Conservation (phyloP, 768 basidiomycete species). For the Leucogyrophana mollusca region DNA sequence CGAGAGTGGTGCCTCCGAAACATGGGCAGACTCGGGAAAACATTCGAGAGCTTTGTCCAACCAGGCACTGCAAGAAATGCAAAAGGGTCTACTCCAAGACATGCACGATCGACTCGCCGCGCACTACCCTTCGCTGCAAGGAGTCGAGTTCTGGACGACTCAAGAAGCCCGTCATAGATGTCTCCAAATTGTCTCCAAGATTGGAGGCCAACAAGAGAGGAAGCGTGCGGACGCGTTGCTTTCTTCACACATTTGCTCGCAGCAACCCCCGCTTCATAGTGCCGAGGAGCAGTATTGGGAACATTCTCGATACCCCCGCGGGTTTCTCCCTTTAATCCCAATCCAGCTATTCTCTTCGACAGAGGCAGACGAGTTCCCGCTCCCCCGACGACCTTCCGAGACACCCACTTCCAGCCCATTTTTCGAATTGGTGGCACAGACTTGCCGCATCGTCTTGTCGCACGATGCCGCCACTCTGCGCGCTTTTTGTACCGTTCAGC, state of each 20-base stretch:
- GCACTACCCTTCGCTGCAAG: constrained; percentile 9
- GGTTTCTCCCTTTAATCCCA: constrained; percentile 58
- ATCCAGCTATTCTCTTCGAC: constrained; percentile 48
- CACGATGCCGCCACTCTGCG: constrained; percentile 31
- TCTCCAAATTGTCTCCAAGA: constrained; percentile 74
- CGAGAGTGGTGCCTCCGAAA: constrained; percentile 12
- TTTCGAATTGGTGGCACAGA: constrained; percentile 46
- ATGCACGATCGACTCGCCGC: constrained; percentile 47
- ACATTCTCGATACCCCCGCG: constrained; percentile 52
- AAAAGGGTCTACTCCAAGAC: constrained; percentile 58
- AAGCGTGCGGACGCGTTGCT: constrained; percentile 65
- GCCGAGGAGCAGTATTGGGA: constrained; percentile 57
- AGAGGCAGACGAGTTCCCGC: constrained; percentile 12
- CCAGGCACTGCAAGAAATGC: constrained; percentile 78
- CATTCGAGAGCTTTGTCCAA: constrained; percentile 69
- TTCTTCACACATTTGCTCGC: constrained; percentile 15
- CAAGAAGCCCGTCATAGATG: constrained; percentile 71
- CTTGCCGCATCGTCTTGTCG: constrained; percentile 54
- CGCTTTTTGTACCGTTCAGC: neutral
- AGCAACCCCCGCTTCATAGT: constrained; percentile 16
- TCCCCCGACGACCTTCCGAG: constrained; percentile 1
- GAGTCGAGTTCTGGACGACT: constrained; percentile 78
- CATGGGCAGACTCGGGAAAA: constrained; percentile 39
- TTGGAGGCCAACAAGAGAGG: constrained; percentile 71
- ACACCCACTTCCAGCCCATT: constrained; percentile 30